phyloP scores from a whole-genome alignment of 495 filamentous ascomycete genomes.

The Immersiella caudata region DNA sequence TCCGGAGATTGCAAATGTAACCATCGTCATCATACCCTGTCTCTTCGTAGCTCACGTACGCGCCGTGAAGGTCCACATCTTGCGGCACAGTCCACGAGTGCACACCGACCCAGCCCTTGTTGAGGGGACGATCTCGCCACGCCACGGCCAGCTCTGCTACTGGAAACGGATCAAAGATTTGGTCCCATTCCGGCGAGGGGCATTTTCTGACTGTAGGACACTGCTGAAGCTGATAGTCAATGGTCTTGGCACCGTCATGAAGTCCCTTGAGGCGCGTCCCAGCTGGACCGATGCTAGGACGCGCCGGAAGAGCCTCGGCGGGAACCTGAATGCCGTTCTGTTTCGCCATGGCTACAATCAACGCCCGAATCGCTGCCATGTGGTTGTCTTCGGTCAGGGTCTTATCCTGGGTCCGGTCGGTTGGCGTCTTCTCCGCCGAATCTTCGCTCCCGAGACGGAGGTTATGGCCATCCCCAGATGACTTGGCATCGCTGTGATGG shows the following conservation, averaged over 20 bases:
- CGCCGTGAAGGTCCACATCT: background rate
- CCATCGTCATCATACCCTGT: background rate
- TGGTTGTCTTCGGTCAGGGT: too few relatives aligned
- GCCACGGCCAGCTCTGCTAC: background rate
- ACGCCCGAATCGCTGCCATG: background rate
- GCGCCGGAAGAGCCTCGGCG: constrained; percentile 5
- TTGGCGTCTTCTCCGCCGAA: too few relatives aligned
- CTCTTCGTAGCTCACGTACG: background rate
- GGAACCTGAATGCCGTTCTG: constrained; percentile 1
- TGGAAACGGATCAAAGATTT: background rate
- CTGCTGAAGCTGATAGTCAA: background rate
- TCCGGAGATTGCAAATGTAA: background rate
- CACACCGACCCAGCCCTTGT: background rate
- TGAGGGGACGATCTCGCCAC: background rate
- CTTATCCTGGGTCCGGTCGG: too few relatives aligned
- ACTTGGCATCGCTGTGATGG: too few relatives aligned
- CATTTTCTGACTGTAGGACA: background rate
- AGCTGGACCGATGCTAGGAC: background rate
- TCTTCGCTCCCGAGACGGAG: too few relatives aligned
- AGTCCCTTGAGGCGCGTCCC: too few relatives aligned
- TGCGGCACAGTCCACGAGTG: too few relatives aligned
- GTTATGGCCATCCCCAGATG: too few relatives aligned
- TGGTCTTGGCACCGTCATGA: background rate
- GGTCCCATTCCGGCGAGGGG: constrained; percentile 1
- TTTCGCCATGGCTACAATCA: constrained; percentile 1